Evolutionary conservation across 768 basidiomycete species (phyloP), one percentile per base, ranked within the genome.

Genomic region (Pulveroboletus sp.): DNA sequence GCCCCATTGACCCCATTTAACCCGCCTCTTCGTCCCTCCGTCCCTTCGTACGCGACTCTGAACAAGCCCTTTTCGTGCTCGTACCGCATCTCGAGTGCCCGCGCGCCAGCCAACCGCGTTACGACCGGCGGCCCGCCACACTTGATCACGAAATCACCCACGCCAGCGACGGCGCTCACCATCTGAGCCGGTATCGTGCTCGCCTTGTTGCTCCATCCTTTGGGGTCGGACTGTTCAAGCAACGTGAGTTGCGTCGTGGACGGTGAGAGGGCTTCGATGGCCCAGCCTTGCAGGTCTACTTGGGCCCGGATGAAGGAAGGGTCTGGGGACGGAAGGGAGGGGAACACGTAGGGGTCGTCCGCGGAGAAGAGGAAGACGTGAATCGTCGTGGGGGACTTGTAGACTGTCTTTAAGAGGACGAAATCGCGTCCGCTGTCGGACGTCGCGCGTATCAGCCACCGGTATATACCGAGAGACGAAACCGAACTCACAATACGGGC

Each of bases 211-310:
- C 91, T 84, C 94, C 95, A 97, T 39, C 93, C 93, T 68, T 94
- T 91, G 6, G 93, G 93, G 65, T 99, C 95, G 11, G 91, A 93
- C 68, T 98, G 96, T 62, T 98, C 95, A 5, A 99, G 78, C 1
- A 99, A 73, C 0, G 93, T 96, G 53, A 99, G 82, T 11, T 89
- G 81, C 0, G 94, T 96, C 2, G 96, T 98, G 3, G 83, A 97
- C 0, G 95, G 96, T 1, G 94, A 97, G 9, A 99, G 74, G 0
- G 89, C 80, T 68, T 98, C 95, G 58, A 99, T 93, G 1, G 95
- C 90, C 90, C 94, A 98, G 40, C 95, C 96, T 71, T 93, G 93
- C n/a, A 99, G 74, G 64, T 96, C 93, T n/a, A 95, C 85, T 66
- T 98, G 94, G 0, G 90, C 91, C 7, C 94, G 86, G 53, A 96